Conservation (phyloP, 768 basidiomycete genomes). For the Rubroboletus pulcherrimus region DNA sequence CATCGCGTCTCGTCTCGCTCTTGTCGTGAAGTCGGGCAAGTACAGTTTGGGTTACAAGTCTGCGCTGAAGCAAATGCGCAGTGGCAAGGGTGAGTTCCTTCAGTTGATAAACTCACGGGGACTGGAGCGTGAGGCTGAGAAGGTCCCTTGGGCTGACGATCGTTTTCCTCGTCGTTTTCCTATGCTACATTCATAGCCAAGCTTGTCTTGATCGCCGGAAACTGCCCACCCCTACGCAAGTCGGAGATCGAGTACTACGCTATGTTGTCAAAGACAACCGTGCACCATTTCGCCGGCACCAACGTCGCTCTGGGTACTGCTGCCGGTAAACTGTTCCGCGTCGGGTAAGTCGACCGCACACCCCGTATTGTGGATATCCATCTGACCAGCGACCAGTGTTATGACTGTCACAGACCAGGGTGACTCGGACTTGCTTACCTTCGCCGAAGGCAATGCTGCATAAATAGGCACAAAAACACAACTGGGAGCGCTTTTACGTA, state of each 20-base stretch:
- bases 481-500: constrained; percentile 1
- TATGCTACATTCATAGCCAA: constrained; percentile 59
- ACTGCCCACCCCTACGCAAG: constrained; percentile 98
- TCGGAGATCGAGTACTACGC: constrained; percentile 99
- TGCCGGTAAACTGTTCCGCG: constrained; percentile 98
- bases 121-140: constrained; percentile 99
- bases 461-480: constrained; percentile 33
- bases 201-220: constrained; percentile 96
- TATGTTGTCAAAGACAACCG: constrained; percentile 98
- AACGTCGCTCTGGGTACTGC: constrained; percentile 99
- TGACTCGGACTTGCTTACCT: constrained; percentile 91
- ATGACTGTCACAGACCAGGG: constrained; percentile 97
- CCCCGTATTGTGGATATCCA: neutral
- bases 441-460: constrained; percentile 69
- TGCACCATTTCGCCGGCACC: constrained; percentile 96
- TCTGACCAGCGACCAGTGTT: constrained; percentile 52
- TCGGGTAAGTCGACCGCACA: constrained; percentile 58
- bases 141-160: constrained; percentile 86
- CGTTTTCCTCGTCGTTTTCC: constrained; percentile 23
- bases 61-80: constrained; percentile 97
- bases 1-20: constrained; percentile 85
- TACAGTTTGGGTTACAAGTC: constrained; percentile 98
- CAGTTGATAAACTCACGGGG: constrained; percentile 59
- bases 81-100: constrained; percentile 83
- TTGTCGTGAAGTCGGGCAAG: constrained; percentile 99